Conservation (phyloP, 371 early-diverging fungal species). For the Mucor saturninus region DNA sequence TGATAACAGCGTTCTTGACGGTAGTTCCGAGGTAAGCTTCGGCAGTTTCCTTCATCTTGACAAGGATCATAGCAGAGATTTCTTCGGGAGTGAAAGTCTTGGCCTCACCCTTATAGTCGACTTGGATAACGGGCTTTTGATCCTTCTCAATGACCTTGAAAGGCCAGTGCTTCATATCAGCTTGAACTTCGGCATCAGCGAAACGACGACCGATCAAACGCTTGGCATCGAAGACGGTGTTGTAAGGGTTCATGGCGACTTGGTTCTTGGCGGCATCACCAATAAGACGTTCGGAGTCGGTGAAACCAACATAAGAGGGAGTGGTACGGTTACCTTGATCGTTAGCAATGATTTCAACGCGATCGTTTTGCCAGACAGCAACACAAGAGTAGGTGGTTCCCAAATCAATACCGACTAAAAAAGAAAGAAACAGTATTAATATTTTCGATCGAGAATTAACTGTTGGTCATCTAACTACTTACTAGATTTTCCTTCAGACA, state of each 20-base stretch:
- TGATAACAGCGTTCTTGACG: constrained; percentile 85
- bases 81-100: constrained; percentile 93
- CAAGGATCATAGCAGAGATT: constrained; percentile 92
- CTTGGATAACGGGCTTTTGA: constrained; percentile 90
- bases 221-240: constrained; percentile 94
- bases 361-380: constrained; percentile 89
- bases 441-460: neutral
- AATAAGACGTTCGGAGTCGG: constrained; percentile 75
- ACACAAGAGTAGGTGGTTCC: constrained; percentile 99
- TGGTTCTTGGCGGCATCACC: constrained; percentile 88
- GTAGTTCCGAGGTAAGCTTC: constrained; percentile 82
- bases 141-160: constrained; percentile 93
- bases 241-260: constrained; percentile 82
- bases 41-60: constrained; percentile 92
- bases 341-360: constrained; percentile 75
- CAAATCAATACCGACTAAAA: constrained; percentile 83
- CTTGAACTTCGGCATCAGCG: constrained; percentile 84
- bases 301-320: constrained; percentile 84
- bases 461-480: neutral
- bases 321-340: constrained; percentile 83
- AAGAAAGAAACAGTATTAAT: neutral
- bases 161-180: constrained; percentile 84
- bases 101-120: constrained; percentile 88
- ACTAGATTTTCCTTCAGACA: constrained; percentile 20
- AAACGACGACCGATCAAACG: constrained; percentile 95